Evolutionary conservation across 2,329 filamentous ascomycete genomes (phyloP).

Genomic region (Hymenoscyphus repandus): DNA sequence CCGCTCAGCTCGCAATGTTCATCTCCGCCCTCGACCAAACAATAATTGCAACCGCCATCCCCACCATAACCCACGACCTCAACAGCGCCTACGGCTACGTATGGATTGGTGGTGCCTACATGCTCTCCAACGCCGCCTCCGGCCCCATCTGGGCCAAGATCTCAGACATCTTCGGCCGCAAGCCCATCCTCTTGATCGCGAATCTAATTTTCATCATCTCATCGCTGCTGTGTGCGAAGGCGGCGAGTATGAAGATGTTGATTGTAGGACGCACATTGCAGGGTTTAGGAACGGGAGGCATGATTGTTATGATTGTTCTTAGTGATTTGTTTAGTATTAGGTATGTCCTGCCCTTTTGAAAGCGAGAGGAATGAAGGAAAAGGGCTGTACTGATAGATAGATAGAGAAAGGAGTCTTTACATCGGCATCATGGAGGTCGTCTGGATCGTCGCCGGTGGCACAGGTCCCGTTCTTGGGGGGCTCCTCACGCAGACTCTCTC

Average conservation of each 20-base stretch:
- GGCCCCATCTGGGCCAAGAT: constrained; percentile 46
- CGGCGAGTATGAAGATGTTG: constrained; percentile 55
- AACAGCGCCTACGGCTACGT: constrained; percentile 42
- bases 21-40: too few species aligned
- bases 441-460: constrained; percentile 54
- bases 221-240: constrained; percentile 53
- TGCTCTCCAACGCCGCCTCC: constrained; percentile 41
- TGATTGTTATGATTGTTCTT: constrained; percentile 60
- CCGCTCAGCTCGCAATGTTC: too few species aligned
- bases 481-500: constrained; percentile 52
- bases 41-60: constrained; percentile 36
- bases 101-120: constrained; percentile 48
- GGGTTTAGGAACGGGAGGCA: constrained; percentile 57
- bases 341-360: not conserved
- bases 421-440: constrained; percentile 55
- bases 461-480: constrained; percentile 59
- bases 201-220: constrained; percentile 58
- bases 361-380: not conserved
- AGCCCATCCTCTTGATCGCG: constrained; percentile 54
- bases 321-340: constrained; percentile 57
- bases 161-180: constrained; percentile 63
- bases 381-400: not conserved
- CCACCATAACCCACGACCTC: constrained; percentile 35
- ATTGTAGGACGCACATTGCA: constrained; percentile 57
- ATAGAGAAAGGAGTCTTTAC: constrained; percentile 49